phyloP scores from a whole-genome alignment of 2,329 filamentous ascomycete genomes.

The Calonectria naviculata region DNA sequence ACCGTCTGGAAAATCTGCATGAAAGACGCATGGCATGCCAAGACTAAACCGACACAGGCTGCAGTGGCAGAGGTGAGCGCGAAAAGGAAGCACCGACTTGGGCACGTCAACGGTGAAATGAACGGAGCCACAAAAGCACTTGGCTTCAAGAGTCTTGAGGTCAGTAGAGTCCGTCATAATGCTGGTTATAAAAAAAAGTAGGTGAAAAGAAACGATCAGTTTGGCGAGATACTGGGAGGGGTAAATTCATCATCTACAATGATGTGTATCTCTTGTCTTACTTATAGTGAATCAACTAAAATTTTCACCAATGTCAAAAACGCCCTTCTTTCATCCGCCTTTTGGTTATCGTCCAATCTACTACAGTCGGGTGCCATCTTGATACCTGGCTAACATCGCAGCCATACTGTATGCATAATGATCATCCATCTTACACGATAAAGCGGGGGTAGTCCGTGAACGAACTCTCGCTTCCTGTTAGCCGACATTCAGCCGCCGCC shows the following conservation, averaged over 20 bases:
- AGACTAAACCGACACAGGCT: slow-evolving; percentile 56
- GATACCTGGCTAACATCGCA: neutral
- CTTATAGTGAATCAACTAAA: neutral
- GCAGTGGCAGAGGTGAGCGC: slow-evolving; percentile 58
- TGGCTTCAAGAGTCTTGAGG: slow-evolving; percentile 53
- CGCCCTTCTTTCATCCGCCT: neutral
- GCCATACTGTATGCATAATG: neutral
- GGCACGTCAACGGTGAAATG: slow-evolving; percentile 56
- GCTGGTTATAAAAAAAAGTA: neutral
- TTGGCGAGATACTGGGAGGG: neutral
- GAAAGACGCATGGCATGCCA: slow-evolving; percentile 56
- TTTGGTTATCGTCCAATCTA: neutral
- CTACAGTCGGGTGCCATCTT: neutral
- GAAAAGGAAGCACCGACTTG: slow-evolving; percentile 50
- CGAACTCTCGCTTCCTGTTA: slow-evolving; percentile 17
- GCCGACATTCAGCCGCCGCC: slow-evolving; percentile 41
- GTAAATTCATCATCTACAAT: neutral
- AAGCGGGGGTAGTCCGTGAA: neutral
- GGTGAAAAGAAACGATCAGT: neutral
- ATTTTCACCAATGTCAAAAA: slow-evolving; percentile 14
- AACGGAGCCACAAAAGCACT: slow-evolving; percentile 57
- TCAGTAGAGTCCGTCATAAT: slow-evolving; percentile 32
- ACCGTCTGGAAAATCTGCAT: slow-evolving; percentile 49
- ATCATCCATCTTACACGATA: neutral
- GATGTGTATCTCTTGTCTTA: neutral